phyloP scores from a whole-genome alignment of 1,284 basidiomycete genomes.

The Ceratobasidium sp. region DNA sequence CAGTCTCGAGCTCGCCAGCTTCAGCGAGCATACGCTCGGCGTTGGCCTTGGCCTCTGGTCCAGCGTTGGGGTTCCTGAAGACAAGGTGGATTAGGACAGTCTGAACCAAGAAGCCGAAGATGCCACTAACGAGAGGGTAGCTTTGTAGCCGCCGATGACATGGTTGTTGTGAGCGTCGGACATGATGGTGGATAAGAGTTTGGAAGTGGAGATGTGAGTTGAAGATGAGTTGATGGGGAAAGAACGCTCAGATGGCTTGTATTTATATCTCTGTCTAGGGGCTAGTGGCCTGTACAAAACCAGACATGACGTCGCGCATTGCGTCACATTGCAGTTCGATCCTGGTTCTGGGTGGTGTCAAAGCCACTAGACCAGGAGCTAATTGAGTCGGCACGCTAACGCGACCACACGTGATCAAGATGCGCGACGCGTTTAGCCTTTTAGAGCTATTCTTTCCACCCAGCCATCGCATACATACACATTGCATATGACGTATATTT shows the following conservation, averaged over 20 bases:
- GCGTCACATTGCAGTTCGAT: not conserved
- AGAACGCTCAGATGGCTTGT: not conserved
- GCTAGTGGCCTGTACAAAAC: not conserved
- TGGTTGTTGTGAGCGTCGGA: slow-evolving; percentile 15
- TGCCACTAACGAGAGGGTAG: slow-evolving; percentile 31
- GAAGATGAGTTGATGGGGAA: not conserved
- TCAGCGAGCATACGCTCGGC: slow-evolving; percentile 41
- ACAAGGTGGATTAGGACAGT: not conserved
- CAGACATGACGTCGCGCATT: slow-evolving; percentile 5
- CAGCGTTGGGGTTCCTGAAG: slow-evolving; percentile 38
- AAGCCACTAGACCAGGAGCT: not conserved
- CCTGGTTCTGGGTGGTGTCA: not conserved
- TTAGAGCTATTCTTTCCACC: too few species aligned
- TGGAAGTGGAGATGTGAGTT: not conserved
- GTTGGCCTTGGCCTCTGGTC: slow-evolving; percentile 43
- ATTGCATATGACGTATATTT: too few species aligned
- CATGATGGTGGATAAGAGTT: slow-evolving; percentile 11
- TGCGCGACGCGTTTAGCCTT: not conserved
- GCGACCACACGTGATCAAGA: slow-evolving; percentile 1
- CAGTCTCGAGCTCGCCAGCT: slow-evolving; percentile 1
- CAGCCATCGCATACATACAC: too few species aligned
- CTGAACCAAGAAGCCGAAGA: not conserved
- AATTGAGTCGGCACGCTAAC: not conserved
- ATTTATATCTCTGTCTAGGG: not conserved
- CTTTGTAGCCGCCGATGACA: slow-evolving; percentile 36